Evolutionary conservation across 345 rosid species (phyloP).

Genomic region (Euphorbia tirucalli): DNA sequence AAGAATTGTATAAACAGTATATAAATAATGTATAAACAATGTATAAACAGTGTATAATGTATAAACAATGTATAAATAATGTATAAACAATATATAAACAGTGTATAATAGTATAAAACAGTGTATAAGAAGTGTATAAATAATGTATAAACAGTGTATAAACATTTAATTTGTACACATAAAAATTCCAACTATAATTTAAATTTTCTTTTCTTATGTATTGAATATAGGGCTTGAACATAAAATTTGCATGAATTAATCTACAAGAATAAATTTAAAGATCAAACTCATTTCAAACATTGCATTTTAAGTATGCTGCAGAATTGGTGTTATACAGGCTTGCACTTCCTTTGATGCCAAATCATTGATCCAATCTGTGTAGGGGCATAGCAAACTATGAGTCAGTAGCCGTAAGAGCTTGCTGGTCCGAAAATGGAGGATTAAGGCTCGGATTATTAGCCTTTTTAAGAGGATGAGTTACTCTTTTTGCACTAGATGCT

Average conservation of each 20-base stretch:
- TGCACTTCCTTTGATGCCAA: neutral
- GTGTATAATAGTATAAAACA: no score
- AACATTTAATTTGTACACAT: neutral
- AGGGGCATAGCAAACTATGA: no score
- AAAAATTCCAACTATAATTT: neutral
- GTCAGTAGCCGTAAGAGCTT: neutral
- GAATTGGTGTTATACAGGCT: neutral
- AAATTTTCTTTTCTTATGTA: neutral
- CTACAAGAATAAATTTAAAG: neutral
- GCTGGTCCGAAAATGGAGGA: neutral
- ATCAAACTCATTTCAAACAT: constrained; percentile 2
- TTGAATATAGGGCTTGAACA: constrained; percentile 3
- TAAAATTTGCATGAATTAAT: neutral
- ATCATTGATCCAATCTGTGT: neutral
- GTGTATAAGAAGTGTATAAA: no score
- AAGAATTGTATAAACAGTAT: no score
- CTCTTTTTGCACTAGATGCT: constrained; percentile 61
- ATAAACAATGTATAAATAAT: no score
- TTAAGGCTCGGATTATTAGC: neutral
- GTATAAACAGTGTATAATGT: no score
- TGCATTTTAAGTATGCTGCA: neutral
- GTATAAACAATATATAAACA: no score
- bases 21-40: no score
- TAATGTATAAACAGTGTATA: no score
- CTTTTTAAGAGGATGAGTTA: constrained; percentile 9